These are phyloP conservation scores for Hyaloscypha hepaticicola DNA, from an alignment of 495 filamentous ascomycete species.

Conservation along the genomic window DNA sequence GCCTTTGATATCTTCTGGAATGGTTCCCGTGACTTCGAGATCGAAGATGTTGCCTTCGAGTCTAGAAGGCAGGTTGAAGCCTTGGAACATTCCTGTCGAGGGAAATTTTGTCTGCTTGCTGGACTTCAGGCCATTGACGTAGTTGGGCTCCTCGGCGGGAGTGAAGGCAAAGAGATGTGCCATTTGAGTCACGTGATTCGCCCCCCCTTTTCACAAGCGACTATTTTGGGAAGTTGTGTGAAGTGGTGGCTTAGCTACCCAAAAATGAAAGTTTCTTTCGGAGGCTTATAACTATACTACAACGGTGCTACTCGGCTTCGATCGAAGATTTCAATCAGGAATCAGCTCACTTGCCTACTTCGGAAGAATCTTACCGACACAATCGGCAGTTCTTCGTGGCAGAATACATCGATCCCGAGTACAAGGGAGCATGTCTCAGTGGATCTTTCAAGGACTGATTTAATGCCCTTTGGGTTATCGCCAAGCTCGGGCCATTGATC, in stretches of 20 bases:
- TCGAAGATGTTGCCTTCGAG: constrained; percentile 49
- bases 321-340: background rate
- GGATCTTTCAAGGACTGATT: background rate
- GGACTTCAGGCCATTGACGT: constrained; percentile 37
- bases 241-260: background rate
- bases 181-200: constrained; percentile 33
- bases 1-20: constrained; percentile 50
- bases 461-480: background rate
- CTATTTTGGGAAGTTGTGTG: background rate
- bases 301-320: background rate
- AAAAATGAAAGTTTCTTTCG: background rate
- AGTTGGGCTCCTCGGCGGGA: constrained; percentile 36
- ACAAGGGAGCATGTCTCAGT: background rate
- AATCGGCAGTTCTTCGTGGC: background rate
- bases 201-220: background rate
- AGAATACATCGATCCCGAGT: background rate
- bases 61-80: constrained; percentile 47
- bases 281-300: background rate
- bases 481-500: background rate
- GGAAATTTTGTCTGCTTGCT: constrained; percentile 46
- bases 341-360: background rate
- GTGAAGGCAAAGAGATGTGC: constrained; percentile 46
- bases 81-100: constrained; percentile 43
- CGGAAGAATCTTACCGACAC: background rate
- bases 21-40: constrained; percentile 48